Conservation (phyloP, 768 basidiomycete genomes). For the Suillus cothurnatus region DNA sequence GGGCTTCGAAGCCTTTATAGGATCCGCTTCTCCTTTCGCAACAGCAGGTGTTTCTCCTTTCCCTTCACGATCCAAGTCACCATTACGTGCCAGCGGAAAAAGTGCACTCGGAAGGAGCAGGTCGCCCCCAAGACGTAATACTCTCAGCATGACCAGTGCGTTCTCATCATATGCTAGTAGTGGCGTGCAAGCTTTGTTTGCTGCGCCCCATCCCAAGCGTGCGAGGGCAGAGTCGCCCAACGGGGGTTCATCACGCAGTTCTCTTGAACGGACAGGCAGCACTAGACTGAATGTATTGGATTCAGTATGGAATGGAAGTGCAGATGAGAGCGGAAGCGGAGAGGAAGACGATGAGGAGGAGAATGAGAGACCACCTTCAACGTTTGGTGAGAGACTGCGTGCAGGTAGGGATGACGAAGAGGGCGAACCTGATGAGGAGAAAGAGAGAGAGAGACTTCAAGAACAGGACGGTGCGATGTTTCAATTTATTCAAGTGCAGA, state of each 20-base stretch:
- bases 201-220: slow-evolving; percentile 51
- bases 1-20: slow-evolving; percentile 61
- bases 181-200: slow-evolving; percentile 50
- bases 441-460: slow-evolving; percentile 47
- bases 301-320: slow-evolving; percentile 42
- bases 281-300: slow-evolving; percentile 32
- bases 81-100: slow-evolving; percentile 35
- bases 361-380: slow-evolving; percentile 35
- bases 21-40: slow-evolving; percentile 53
- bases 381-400: slow-evolving; percentile 69
- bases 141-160: slow-evolving; percentile 45
- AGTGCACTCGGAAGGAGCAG: slow-evolving; percentile 43
- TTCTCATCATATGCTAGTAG: slow-evolving; percentile 63
- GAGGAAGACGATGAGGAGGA: slow-evolving; percentile 44
- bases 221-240: slow-evolving; percentile 54
- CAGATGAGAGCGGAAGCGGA: slow-evolving; percentile 36
- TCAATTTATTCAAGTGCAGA: not conserved
- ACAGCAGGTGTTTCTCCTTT: slow-evolving; percentile 33
- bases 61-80: slow-evolving; percentile 52
- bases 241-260: slow-evolving; percentile 44
- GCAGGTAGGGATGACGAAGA: slow-evolving; percentile 64
- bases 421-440: slow-evolving; percentile 48
- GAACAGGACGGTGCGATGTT: slow-evolving; percentile 66
- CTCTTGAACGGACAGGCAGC: slow-evolving; percentile 41
- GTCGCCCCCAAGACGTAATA: slow-evolving; percentile 55